These are phyloP conservation scores for Aspergillus candidus DNA, from an alignment of 2,329 filamentous ascomycete species.

Conservation along the genomic window DNA sequence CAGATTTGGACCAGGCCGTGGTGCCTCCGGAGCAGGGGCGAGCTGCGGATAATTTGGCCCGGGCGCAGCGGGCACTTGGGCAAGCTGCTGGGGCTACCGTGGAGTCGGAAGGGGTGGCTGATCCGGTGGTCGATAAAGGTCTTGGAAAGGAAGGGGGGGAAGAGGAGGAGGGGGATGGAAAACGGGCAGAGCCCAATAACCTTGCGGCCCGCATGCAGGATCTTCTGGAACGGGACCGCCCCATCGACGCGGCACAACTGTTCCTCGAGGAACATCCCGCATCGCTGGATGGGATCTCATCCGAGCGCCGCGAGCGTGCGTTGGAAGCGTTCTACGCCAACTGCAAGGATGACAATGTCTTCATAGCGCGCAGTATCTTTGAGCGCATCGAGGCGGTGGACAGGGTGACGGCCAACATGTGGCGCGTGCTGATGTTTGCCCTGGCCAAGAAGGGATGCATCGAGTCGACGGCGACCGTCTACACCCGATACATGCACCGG, in stretches of 20 bases:
- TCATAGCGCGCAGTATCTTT: conserved; percentile 34
- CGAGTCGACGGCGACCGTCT: conserved; percentile 33
- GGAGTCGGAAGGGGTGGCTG: too few species aligned
- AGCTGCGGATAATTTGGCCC: too few species aligned
- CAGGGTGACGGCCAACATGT: conserved; percentile 27
- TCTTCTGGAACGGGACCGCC: conserved; percentile 22
- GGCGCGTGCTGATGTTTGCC: conserved; percentile 32
- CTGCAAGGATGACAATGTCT: conserved; percentile 32
- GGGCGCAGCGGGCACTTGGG: too few species aligned
- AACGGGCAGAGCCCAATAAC: conserved; percentile 4
- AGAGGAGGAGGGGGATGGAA: neutral
- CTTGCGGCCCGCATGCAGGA: conserved; percentile 18
- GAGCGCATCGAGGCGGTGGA: conserved; percentile 28
- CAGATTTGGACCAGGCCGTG: neutral
- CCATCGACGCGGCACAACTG: conserved; percentile 33
- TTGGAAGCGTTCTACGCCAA: conserved; percentile 30
- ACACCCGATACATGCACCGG: conserved; percentile 20
- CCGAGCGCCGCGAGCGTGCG: conserved; percentile 25
- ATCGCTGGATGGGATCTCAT: conserved; percentile 18
- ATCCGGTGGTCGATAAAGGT: too few species aligned
- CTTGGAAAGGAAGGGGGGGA: too few species aligned
- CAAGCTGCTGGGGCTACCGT: too few species aligned
- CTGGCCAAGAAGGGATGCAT: conserved; percentile 31
- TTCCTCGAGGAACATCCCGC: conserved; percentile 26
- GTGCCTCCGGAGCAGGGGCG: too few species aligned